Percentiles rank a stretch among this genome's conserved stretches.
Conservation (phyloP, 1,284 basidiomycete genomes). For the Naganishia liquefaciens region DNA sequence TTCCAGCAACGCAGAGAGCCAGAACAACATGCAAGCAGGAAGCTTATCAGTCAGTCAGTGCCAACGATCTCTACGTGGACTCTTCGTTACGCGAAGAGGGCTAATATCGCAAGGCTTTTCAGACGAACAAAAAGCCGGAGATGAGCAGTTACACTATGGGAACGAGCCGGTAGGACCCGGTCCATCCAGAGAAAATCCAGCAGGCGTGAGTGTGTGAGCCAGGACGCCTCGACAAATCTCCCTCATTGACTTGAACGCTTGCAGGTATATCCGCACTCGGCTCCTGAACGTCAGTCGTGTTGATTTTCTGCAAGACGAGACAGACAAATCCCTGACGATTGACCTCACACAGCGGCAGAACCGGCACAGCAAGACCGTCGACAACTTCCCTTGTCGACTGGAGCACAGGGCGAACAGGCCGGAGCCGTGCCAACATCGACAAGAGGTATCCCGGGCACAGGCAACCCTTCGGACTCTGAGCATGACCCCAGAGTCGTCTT, state of each 20-base stretch:
- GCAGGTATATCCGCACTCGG: slow-evolving; percentile 15
- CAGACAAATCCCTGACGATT: background rate
- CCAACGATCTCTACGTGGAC: background rate
- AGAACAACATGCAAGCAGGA: slow-evolving; percentile 19
- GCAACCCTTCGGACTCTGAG: slow-evolving; percentile 26
- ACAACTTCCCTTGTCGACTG: slow-evolving; percentile 5
- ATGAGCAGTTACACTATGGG: slow-evolving; percentile 40
- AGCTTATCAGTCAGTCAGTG: slow-evolving; percentile 26
- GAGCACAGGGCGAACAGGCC: slow-evolving; percentile 24
- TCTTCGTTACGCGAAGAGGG: too few relatives aligned
- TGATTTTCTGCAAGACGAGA: background rate
- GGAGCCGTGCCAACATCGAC: slow-evolving; percentile 22
- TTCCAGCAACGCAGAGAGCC: too few relatives aligned
- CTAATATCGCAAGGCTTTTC: background rate
- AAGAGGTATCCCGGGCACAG: slow-evolving; percentile 31
- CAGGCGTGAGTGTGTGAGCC: slow-evolving; percentile 37
- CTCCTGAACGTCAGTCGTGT: slow-evolving; percentile 1
- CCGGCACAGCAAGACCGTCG: slow-evolving; percentile 25
- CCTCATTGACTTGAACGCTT: background rate
- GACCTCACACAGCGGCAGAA: slow-evolving; percentile 12
- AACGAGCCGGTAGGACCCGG: slow-evolving; percentile 42
- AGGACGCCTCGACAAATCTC: too few relatives aligned
- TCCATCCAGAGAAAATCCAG: slow-evolving; percentile 37
- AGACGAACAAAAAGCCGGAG: slow-evolving; percentile 42
- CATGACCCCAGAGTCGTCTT: slow-evolving; percentile 31